These are phyloP conservation scores for Zasmidium cellare DNA, from an alignment of 2,329 filamentous ascomycete genomes.

Conservation along the genomic window DNA sequence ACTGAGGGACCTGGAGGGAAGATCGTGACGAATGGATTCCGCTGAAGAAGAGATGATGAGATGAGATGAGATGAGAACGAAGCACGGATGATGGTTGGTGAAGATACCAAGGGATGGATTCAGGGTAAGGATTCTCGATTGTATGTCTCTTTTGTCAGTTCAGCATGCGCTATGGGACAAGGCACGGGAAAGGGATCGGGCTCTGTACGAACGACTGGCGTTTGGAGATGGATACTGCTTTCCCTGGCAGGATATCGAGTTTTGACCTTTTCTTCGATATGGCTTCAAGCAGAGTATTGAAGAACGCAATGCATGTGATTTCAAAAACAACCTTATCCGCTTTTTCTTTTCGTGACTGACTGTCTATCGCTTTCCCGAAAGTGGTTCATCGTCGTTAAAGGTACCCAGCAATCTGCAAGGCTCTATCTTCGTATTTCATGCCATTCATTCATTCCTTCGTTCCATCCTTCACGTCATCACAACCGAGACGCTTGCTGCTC, in stretches of 20 bases:
- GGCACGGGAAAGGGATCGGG: neutral
- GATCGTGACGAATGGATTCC: slow-evolving; percentile 7
- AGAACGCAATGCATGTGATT: neutral
- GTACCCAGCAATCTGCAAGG: neutral
- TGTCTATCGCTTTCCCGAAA: neutral
- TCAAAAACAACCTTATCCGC: neutral
- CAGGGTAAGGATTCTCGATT: slow-evolving; percentile 1
- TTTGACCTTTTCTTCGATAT: neutral
- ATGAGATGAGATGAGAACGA: neutral
- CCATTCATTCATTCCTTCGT: neutral
- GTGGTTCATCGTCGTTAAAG: neutral
- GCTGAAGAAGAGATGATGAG: slow-evolving; percentile 2
- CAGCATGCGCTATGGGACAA: neutral
- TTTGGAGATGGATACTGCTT: neutral
- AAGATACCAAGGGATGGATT: slow-evolving; percentile 1
- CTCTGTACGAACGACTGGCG: neutral
- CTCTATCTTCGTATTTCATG: neutral
- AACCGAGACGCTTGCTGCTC: too few species aligned
- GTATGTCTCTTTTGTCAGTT: neutral
- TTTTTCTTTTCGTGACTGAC: neutral
- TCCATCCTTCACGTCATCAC: slow-evolving; percentile 5
- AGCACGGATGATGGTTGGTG: neutral
- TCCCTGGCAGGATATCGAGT: neutral
- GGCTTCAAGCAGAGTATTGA: neutral
- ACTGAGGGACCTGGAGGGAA: slow-evolving; percentile 13